phyloP scores from a whole-genome alignment of 441 rosid genomes.

The Croton setiger region DNA sequence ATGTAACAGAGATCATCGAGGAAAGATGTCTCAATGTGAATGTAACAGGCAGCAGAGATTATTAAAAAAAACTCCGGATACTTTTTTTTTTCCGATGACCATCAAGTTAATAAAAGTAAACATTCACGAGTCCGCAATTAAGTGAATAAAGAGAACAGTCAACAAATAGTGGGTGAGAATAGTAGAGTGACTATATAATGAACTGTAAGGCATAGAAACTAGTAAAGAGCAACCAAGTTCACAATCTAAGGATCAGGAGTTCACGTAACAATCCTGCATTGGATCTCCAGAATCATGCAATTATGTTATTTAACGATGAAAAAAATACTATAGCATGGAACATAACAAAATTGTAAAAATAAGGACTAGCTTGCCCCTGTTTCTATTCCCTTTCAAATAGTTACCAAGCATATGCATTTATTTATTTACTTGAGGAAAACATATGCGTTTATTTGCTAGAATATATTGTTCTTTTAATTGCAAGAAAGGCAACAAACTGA shows the following conservation, averaged over 20 bases:
- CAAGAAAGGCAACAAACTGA: background rate
- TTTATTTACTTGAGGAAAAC: no score
- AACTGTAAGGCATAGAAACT: background rate
- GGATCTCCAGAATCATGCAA: background rate
- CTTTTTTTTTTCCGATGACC: slow-evolving; percentile 9
- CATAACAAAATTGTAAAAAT: background rate
- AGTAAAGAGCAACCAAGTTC: no score
- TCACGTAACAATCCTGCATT: background rate
- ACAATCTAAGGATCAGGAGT: no score
- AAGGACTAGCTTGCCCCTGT: background rate
- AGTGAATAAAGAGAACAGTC: background rate
- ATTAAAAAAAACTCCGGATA: no score
- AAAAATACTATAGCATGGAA: background rate
- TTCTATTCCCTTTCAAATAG: background rate
- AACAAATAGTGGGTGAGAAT: background rate
- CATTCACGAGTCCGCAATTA: background rate
- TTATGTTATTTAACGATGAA: background rate
- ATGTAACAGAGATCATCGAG: no score
- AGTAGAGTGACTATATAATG: background rate
- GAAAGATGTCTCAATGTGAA: slow-evolving; percentile 9
- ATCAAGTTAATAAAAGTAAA: background rate
- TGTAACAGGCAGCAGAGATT: slow-evolving; percentile 11
- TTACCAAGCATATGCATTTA: background rate
- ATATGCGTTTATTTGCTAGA: background rate
- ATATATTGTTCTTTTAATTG: background rate